Evolutionary conservation across 805 yeast species (phyloP).

Genomic region (Pichia pseudocactophila): DNA sequence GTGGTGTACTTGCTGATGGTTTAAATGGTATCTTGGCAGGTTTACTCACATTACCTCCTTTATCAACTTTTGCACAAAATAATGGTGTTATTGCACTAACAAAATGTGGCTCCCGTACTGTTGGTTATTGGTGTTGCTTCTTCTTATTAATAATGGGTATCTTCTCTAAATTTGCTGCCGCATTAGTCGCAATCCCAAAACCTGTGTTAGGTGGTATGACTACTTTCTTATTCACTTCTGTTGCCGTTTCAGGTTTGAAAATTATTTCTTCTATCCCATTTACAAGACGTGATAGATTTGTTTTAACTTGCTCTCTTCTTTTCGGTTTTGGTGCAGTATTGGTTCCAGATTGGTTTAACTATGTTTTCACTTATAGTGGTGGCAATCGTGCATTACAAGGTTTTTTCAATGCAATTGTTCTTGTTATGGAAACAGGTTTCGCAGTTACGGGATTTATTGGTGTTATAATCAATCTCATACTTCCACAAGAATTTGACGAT

Average conservation of each 20-base stretch:
- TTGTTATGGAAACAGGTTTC: constrained; percentile 51
- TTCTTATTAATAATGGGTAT: constrained; percentile 81
- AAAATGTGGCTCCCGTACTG: constrained; percentile 78
- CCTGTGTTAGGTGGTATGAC: constrained; percentile 86
- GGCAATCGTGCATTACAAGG: constrained; percentile 35
- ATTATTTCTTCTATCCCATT: constrained; percentile 46
- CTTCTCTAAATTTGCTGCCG: constrained; percentile 80
- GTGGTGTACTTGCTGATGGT: constrained; percentile 89
- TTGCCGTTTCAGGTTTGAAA: constrained; percentile 50
- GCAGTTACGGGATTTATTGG: constrained; percentile 49
- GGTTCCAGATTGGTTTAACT: constrained; percentile 38
- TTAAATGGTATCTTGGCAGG: constrained; percentile 65
- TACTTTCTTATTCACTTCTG: constrained; percentile 45
- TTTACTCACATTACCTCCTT: constrained; percentile 76
- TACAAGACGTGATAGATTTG: constrained; percentile 49
- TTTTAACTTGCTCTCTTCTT: constrained; percentile 41
- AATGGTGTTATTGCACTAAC: constrained; percentile 92
- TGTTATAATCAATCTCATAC: constrained; percentile 37
- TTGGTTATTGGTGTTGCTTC: constrained; percentile 46
- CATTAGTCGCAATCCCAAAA: constrained; percentile 74
- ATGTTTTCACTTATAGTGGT: constrained; percentile 44
- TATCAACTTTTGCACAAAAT: constrained; percentile 90
- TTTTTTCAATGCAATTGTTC: constrained; percentile 42
- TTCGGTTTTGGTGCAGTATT: constrained; percentile 46
- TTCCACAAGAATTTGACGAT: constrained; percentile 44